Conservation (phyloP, 352 stramenopile genomes). For the Hyphochytrium catenoides region DNA sequence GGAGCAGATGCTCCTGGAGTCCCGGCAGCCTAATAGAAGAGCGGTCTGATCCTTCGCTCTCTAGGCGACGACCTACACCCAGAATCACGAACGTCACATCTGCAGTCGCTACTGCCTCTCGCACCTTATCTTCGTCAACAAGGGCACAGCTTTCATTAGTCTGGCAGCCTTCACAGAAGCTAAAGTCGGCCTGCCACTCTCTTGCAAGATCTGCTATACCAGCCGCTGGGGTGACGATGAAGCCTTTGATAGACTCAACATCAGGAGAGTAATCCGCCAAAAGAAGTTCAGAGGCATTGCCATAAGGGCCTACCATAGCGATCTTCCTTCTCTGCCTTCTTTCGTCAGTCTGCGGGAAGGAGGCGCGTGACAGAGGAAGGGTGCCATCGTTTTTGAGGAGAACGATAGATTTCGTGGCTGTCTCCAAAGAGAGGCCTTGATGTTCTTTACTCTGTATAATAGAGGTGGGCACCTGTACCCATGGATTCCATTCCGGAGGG, state of each 20-base stretch:
- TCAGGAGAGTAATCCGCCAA: constrained; percentile 61
- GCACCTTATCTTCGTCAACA: constrained; percentile 21
- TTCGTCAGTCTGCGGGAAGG: constrained; percentile 9
- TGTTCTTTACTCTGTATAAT: constrained; percentile 40
- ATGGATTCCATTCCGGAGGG: constrained; percentile 39
- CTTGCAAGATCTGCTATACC: constrained; percentile 4
- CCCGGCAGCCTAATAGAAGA: constrained; percentile 34
- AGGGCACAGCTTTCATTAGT: constrained; percentile 19
- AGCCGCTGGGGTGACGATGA: constrained; percentile 28
- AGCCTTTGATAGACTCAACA: constrained; percentile 38
- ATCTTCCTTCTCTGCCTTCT: constrained; percentile 15
- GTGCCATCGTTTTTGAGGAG: constrained; percentile 68
- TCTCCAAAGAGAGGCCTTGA: constrained; percentile 30
- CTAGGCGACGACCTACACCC: constrained; percentile 49
- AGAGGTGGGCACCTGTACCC: constrained; percentile 21
- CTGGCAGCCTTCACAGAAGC: constrained; percentile 24
- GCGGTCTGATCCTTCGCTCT: constrained; percentile 39
- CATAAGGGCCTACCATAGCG: constrained; percentile 55
- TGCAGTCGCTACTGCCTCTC: constrained; percentile 16
- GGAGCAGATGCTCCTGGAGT: constrained; percentile 44
- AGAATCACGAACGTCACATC: constrained; percentile 43
- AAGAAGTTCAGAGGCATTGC: constrained; percentile 19
- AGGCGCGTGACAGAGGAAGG: constrained; percentile 23
- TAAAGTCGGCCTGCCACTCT: constrained; percentile 13
- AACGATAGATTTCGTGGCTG: constrained; percentile 65